A percentile compares a stretch with the other conserved stretches of the same genome.
Evolutionary conservation across 2,329 filamentous ascomycete genomes (phyloP).

Genomic region (Fusarium anthophilum): DNA sequence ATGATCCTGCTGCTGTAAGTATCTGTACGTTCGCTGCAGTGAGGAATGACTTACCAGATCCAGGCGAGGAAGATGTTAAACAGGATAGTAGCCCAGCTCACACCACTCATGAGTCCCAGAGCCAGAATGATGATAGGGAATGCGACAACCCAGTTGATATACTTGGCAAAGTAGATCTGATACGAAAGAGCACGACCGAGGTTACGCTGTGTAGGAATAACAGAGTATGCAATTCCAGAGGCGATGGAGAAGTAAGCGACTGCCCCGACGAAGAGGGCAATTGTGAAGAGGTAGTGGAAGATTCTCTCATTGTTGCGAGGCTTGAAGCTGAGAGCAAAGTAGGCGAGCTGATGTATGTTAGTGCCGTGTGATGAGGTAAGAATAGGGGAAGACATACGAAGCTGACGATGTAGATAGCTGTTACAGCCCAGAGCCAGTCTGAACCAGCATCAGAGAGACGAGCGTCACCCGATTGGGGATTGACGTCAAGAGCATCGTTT

Average conservation of each 20-base stretch:
- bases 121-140: constrained; percentile 58
- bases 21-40: background rate
- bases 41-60: constrained; percentile 52
- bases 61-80: constrained; percentile 60
- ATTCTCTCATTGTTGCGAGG: constrained; percentile 59
- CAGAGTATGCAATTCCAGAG: constrained; percentile 58
- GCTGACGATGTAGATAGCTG: constrained; percentile 57
- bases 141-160: constrained; percentile 63
- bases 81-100: constrained; percentile 65
- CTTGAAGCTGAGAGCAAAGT: constrained; percentile 53
- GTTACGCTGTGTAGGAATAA: constrained; percentile 47
- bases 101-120: constrained; percentile 60
- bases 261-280: constrained; percentile 59
- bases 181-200: constrained; percentile 43
- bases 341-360: constrained; percentile 48
- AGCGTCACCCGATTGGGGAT: constrained; percentile 54
- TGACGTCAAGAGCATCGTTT: constrained; percentile 59
- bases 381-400: constrained; percentile 50
- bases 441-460: constrained; percentile 58
- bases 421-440: constrained; percentile 66
- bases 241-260: constrained; percentile 63
- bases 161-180: constrained; percentile 66
- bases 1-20: constrained; percentile 47
- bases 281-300: constrained; percentile 65
- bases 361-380: background rate